Evolutionary conservation across 129 eudicot species (phyloP).

Genomic region (Artemisia annua): DNA sequence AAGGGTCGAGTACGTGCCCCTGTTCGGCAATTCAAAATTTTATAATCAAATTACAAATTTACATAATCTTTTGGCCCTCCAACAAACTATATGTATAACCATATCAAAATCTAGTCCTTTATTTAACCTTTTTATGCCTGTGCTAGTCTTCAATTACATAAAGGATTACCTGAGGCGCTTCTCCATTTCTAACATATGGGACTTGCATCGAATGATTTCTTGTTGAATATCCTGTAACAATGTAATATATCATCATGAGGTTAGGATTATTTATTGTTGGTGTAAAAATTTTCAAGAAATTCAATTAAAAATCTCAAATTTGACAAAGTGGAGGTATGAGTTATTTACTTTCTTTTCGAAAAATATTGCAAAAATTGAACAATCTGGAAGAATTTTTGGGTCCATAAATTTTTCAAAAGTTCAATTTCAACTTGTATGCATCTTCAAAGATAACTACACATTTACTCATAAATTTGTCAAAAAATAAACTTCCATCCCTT

Average conservation of each 20-base stretch:
- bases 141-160: constrained; percentile 3
- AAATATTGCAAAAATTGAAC: too few relatives aligned
- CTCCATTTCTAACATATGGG: constrained; percentile 61
- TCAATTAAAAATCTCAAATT: too few relatives aligned
- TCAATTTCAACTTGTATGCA: too few relatives aligned
- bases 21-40: neutral
- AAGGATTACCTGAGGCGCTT: constrained; percentile 59
- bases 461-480: too few relatives aligned
- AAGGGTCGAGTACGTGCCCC: too few relatives aligned
- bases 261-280: constrained; percentile 9
- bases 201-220: constrained; percentile 54
- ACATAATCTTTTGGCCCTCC: neutral
- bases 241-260: constrained; percentile 1
- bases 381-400: too few relatives aligned
- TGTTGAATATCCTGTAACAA: constrained; percentile 63
- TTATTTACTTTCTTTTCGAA: too few relatives aligned
- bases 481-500: neutral
- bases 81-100: neutral
- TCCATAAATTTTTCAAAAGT: too few relatives aligned
- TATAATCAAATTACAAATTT: neutral
- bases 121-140: neutral
- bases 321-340: too few relatives aligned
- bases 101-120: neutral
- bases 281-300: neutral
- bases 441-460: too few relatives aligned